phyloP scores from a whole-genome alignment of 768 basidiomycete species.

The Rhizopogon vinicolor region DNA sequence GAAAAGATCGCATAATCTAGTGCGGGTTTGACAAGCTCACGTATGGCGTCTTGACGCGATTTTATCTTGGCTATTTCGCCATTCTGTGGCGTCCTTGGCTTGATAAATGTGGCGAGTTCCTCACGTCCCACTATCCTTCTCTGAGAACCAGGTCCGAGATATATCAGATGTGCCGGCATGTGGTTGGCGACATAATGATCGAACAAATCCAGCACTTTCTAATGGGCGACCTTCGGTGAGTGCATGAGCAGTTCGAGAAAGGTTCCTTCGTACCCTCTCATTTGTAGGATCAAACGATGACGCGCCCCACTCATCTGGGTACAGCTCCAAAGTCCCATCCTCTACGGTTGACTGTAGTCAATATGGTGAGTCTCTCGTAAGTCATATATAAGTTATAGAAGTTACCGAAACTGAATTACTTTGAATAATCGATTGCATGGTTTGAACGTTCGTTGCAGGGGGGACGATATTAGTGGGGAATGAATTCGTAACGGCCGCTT shows the following conservation, averaged over 20 bases:
- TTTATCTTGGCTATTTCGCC: not conserved
- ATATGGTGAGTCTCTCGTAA: not conserved
- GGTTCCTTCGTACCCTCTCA: not conserved
- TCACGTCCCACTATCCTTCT: not conserved
- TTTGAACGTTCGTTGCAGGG: not conserved
- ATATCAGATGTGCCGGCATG: not conserved
- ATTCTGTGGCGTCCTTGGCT: not conserved
- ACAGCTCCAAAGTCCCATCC: not conserved
- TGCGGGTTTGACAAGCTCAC: not conserved
- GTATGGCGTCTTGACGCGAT: not conserved
- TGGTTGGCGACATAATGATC: not conserved
- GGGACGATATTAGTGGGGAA: not conserved
- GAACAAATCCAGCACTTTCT: not conserved
- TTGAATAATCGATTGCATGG: not conserved
- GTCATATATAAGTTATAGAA: not conserved
- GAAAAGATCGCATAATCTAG: conserved; percentile 20
- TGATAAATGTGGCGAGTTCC: not conserved
- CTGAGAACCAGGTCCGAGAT: not conserved
- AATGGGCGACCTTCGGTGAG: not conserved
- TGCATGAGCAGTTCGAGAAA: not conserved
- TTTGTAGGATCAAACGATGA: not conserved
- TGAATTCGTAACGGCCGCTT: not conserved
- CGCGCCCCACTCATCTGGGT: not conserved
- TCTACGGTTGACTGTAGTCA: not conserved
- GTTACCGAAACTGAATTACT: not conserved